Percentiles rank a stretch among this genome's conserved stretches.
Conservation (phyloP, 2,329 filamentous ascomycete genomes). For the Pochonia chlamydosporia region DNA sequence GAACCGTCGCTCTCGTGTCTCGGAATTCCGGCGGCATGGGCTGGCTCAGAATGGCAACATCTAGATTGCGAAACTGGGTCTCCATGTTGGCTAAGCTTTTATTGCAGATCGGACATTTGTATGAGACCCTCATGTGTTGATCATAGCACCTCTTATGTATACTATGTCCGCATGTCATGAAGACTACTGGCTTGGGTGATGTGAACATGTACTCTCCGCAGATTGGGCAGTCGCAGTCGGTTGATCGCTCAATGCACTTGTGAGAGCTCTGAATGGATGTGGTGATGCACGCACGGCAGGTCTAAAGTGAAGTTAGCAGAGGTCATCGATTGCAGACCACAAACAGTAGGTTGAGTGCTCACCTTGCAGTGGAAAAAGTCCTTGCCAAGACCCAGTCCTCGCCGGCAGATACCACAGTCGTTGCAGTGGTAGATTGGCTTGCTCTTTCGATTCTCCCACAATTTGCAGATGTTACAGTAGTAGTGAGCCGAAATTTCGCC, state of each 20-base stretch:
- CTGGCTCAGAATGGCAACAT: slow-evolving; percentile 79
- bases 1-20: slow-evolving; percentile 73
- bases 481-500: slow-evolving; percentile 76
- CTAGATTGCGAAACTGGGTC: slow-evolving; percentile 83
- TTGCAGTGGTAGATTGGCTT: slow-evolving; percentile 95
- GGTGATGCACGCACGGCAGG: slow-evolving; percentile 88
- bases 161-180: slow-evolving; percentile 93
- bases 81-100: slow-evolving; percentile 98
- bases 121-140: slow-evolving; percentile 81
- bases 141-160: slow-evolving; percentile 89
- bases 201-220: slow-evolving; percentile 97
- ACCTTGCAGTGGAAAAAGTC: slow-evolving; percentile 99
- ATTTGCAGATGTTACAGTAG: slow-evolving; percentile 89
- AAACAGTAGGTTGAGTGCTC: slow-evolving; percentile 17
- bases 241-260: slow-evolving; percentile 89
- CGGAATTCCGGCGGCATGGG: slow-evolving; percentile 86
- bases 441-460: slow-evolving; percentile 90
- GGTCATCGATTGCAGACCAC: neutral
- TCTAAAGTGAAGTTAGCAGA: slow-evolving; percentile 39
- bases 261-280: slow-evolving; percentile 81
- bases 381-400: slow-evolving; percentile 85
- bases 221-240: slow-evolving; percentile 93
- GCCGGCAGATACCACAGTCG: slow-evolving; percentile 92
- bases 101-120: slow-evolving; percentile 94
- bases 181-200: slow-evolving; percentile 80